Conservation (phyloP, 805 yeast species). For the Hanseniaspora guilliermondii region DNA sequence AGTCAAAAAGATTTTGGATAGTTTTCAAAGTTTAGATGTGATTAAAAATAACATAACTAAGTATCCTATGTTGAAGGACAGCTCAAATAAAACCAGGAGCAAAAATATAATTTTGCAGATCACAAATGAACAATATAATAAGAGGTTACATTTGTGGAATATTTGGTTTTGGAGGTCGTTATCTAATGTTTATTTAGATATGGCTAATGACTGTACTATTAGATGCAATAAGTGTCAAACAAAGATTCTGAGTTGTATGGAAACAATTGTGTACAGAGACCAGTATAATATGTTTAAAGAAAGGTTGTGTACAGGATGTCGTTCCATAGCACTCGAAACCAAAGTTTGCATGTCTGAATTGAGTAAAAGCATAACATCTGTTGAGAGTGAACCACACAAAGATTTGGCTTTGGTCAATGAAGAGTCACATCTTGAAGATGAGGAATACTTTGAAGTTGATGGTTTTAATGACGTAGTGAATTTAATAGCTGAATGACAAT, state of each 20-base stretch:
- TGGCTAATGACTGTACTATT: background rate
- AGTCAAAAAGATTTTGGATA: background rate
- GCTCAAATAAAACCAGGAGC: background rate
- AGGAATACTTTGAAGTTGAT: background rate
- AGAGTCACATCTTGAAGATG: background rate
- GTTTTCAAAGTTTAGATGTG: background rate
- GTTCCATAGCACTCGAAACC: background rate
- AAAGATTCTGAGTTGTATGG: background rate
- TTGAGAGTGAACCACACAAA: no score
- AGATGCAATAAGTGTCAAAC: background rate
- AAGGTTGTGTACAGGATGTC: background rate
- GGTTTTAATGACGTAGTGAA: background rate
- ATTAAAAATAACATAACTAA: background rate
- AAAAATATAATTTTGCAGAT: background rate
- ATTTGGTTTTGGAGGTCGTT: slow-evolving; percentile 1
- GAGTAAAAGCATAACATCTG: no score
- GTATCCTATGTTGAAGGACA: background rate
- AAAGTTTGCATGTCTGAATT: background rate
- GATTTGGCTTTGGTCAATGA: background rate
- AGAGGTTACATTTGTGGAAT: background rate
- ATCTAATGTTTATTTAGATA: background rate
- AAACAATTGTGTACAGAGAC: background rate
- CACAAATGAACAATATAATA: background rate
- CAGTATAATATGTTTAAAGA: background rate
- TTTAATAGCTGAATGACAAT: background rate